Evolutionary conservation across 805 yeast genomes (phyloP), one percentile per base, ranked within the genome.

Genomic region (Candida succiphila): DNA sequence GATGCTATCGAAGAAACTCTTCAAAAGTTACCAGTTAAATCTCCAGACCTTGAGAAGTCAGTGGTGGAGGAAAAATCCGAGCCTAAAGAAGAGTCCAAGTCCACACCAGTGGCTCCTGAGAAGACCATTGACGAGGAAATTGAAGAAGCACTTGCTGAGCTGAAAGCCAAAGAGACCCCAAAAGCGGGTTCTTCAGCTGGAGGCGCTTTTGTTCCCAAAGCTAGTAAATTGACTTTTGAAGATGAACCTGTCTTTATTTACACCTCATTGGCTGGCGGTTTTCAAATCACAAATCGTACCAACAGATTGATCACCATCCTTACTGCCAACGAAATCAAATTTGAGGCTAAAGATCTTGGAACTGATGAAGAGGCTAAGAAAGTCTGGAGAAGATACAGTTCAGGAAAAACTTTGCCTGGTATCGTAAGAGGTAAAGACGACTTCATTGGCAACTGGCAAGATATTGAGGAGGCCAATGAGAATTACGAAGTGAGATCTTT

Each of bases 241-340:
- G 60, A 63, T 36, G 73, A 70, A 41, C 88, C 92, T 2, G 77
- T 86, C 17, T 85, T 74, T 53, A 53, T 87, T 18, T 86, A 67
- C 59, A 87, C 96, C 0, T 88, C 96, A 1, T 63, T 86, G 29
- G 89, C 95, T 1, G 94, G 94, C 19, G 94, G 92, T 1, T 78
- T 75, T 69, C 82, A 80, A 52, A 74, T 88, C 54, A 72, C 78
- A 41, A 70, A 79, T 13, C 65, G 88, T 45, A 86, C 95, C 13
- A 83, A 81, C 48, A 63, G 94, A 36, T 57, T 88, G 37, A 71
- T 70, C 10, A 79, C 86, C 0, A 83, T 87, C 34, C 64, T 87
- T 33, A 69, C 74, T 26, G 94, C 88, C 4, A 82, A 86, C 52
- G 69, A 75, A 31, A 61, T 87, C 33, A 65, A 72, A 37, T 83